A percentile compares a stretch with the other conserved stretches of the same genome.
phyloP scores from a whole-genome alignment of 192 early-diverging fungal species.

The Podila verticillata region DNA sequence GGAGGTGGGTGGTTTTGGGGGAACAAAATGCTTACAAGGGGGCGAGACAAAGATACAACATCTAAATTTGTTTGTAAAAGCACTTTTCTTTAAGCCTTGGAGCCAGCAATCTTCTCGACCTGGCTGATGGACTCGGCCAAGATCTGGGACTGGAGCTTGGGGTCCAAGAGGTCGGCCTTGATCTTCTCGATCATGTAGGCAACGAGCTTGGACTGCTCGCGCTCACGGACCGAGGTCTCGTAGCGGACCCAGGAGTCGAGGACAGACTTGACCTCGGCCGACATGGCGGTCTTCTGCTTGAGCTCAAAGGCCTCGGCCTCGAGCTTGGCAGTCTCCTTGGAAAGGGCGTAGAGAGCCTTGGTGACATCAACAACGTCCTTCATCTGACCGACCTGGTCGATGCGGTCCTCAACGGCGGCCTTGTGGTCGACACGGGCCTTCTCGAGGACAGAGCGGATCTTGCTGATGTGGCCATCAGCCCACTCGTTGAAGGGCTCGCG shows the following conservation, averaged over 20 bases:
- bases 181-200: conserved; percentile 86
- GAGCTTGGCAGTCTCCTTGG: conserved; percentile 93
- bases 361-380: conserved; percentile 94
- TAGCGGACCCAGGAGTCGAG: conserved; percentile 98
- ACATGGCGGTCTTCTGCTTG: conserved; percentile 89
- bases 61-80: neutral
- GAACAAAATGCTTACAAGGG: neutral
- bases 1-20: neutral
- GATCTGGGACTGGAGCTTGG: conserved; percentile 64
- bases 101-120: conserved; percentile 51
- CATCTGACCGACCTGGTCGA: conserved; percentile 90
- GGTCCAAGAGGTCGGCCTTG: conserved; percentile 72
- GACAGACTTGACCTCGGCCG: conserved; percentile 84
- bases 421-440: conserved; percentile 93
- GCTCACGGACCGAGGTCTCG: conserved; percentile 92
- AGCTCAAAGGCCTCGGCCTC: conserved; percentile 95
- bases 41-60: neutral
- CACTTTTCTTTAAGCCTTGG: conserved; percentile 41
- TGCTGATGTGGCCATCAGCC: conserved; percentile 73
- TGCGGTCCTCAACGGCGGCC: conserved; percentile 87
- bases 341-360: conserved; percentile 92
- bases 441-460: conserved; percentile 83
- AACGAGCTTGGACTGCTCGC: conserved; percentile 90
- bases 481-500: conserved; percentile 88
- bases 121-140: conserved; percentile 52